A percentile compares a stretch with the other conserved stretches of the same genome.
Evolutionary conservation across 208 protist genomes (phyloP).

Genomic region (Trypanosoma brucei): DNA sequence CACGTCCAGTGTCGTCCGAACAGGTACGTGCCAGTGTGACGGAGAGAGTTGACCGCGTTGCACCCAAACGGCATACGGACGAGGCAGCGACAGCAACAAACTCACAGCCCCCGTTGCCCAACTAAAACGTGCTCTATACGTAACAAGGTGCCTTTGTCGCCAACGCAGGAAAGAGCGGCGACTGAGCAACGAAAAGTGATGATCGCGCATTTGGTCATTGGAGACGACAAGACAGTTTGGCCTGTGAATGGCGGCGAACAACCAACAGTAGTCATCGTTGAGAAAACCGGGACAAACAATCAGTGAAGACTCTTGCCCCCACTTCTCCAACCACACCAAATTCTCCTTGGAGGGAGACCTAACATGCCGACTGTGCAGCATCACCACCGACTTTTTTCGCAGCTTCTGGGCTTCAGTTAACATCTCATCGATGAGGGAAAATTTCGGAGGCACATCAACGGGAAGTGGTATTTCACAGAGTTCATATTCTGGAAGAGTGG

Average conservation of each 20-base stretch:
- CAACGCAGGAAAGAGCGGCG: conserved; percentile 76
- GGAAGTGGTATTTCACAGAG: conserved; percentile 62
- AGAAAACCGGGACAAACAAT: conserved; percentile 70
- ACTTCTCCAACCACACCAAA: conserved; percentile 32
- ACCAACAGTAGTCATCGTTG: conserved; percentile 88
- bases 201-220: conserved; percentile 86
- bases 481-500: conserved; percentile 30
- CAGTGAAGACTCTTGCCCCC: conserved; percentile 32
- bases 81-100: conserved; percentile 35
- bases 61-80: conserved; percentile 73
- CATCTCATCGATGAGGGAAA: conserved; percentile 75
- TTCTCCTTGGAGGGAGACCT: conserved; percentile 35
- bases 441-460: conserved; percentile 81
- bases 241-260: conserved; percentile 55
- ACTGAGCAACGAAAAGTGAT: conserved; percentile 76
- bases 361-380: conserved; percentile 73
- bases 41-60: conserved; percentile 32
- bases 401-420: conserved; percentile 25
- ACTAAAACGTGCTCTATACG: conserved; percentile 64
- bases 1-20: conserved; percentile 37
- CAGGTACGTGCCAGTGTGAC: conserved; percentile 80
- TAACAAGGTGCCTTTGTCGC: conserved; percentile 79
- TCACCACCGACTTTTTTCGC: conserved; percentile 52
- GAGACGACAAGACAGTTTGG: conserved; percentile 55
- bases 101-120: conserved; percentile 20